Conservation (phyloP, 108 stramenopile species). For the Skeletonema costatum region DNA sequence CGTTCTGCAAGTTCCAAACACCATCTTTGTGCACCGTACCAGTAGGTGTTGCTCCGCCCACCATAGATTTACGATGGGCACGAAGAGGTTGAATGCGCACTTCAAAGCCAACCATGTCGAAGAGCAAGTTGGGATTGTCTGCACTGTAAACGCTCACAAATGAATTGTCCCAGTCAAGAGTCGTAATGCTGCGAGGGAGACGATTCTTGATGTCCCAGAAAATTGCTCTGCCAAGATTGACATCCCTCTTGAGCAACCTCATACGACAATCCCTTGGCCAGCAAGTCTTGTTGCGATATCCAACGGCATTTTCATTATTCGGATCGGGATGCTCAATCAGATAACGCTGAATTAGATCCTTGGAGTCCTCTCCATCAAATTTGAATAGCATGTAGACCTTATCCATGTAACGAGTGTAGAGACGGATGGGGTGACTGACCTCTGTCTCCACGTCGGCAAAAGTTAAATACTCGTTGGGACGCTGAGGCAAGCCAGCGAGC, state of each 20-base stretch:
- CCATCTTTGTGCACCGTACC: conserved; percentile 92
- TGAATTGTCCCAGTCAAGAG: conserved; percentile 97
- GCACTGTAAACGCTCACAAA: conserved; percentile 98
- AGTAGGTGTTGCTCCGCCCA: conserved; percentile 41
- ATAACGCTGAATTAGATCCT: conserved; percentile 98
- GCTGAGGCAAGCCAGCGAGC: conserved; percentile 95
- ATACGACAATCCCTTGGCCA: conserved; percentile 99
- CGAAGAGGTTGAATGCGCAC: conserved; percentile 95
- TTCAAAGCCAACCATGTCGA: conserved; percentile 99
- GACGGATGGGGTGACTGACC: conserved; percentile 94
- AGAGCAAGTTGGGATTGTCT: conserved; percentile 99
- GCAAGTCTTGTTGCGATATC: conserved; percentile 99
- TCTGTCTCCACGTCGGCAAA: conserved; percentile 97
- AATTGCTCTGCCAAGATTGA: conserved; percentile 96
- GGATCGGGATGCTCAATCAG: conserved; percentile 99
- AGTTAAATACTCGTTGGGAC: conserved; percentile 96
- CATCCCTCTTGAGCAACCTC: conserved; percentile 98
- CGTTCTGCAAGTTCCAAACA: conserved; percentile 99
- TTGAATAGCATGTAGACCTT: conserved; percentile 96
- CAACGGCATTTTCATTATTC: conserved; percentile 99
- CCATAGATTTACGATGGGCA: conserved; percentile 68
- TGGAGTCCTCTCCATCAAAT: conserved; percentile 93
- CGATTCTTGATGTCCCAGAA: conserved; percentile 99
- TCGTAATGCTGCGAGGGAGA: conserved; percentile 94
- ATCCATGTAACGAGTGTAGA: conserved; percentile 99